A percentile compares a stretch with the other conserved stretches of the same genome.
Conservation (phyloP, 140 eudicot species). For the Flaveria floridana region DNA sequence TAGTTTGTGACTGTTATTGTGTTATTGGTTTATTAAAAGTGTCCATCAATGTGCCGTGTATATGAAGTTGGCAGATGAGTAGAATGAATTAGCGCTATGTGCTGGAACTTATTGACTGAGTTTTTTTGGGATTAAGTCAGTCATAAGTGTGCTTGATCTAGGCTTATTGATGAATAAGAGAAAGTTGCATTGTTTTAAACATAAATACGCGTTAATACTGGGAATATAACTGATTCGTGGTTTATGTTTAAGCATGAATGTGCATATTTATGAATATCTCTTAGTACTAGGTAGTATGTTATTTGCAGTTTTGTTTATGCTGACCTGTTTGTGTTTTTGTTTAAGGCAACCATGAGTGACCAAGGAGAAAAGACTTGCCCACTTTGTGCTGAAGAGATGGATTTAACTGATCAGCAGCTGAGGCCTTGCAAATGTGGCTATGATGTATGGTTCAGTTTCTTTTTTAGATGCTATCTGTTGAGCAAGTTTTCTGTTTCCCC, state of each 20-base stretch:
- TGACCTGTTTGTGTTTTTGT: conserved; percentile 20
- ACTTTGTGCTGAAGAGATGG: conserved; percentile 98
- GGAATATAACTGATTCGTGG: not conserved
- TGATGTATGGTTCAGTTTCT: conserved; percentile 44
- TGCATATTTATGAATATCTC: not conserved
- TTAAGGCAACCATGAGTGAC: conserved; percentile 79
- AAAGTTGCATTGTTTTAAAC: conserved; percentile 17
- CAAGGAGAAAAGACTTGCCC: conserved; percentile 95
- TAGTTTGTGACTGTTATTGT: not conserved
- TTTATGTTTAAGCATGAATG: not conserved
- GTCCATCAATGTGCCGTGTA: conserved; percentile 11
- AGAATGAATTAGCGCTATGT: conserved; percentile 20
- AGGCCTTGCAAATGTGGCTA: conserved; percentile 97
- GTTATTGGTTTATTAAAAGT: not conserved
- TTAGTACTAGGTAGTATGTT: conserved; percentile 6
- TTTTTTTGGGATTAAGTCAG: conserved; percentile 21
- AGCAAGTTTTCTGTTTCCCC: not conserved
- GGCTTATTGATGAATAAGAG: conserved; percentile 11
- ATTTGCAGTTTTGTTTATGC: conserved; percentile 5
- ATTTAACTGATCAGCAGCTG: conserved; percentile 92
- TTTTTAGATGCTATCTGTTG: conserved; percentile 3
- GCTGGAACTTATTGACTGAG: conserved; percentile 19
- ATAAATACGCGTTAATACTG: not conserved
- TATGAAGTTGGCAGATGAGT: conserved; percentile 26
- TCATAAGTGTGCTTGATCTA: conserved; percentile 25